A percentile compares a stretch with the other conserved stretches of the same genome.
Evolutionary conservation across 1,284 basidiomycete genomes (phyloP).

Genomic region (Paramarasmius palmivorus): DNA sequence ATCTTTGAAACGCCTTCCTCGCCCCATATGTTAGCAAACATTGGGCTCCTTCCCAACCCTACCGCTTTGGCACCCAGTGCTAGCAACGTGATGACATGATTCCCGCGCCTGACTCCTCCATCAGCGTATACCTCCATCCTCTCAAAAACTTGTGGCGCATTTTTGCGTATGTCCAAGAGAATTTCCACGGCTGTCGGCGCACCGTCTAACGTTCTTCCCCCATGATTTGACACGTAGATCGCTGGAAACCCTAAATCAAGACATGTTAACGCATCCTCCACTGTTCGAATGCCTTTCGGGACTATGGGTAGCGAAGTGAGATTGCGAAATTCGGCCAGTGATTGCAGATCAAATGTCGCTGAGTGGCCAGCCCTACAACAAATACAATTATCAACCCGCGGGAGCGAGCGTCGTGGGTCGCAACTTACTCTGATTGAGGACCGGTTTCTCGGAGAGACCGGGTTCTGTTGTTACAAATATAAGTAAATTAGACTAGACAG

Average conservation of each 20-base stretch:
- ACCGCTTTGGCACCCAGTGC: conserved; percentile 29
- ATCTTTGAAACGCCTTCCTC: conserved; percentile 26
- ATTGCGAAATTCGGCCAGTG: conserved; percentile 26
- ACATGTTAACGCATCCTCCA: conserved; percentile 32
- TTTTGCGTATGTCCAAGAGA: conserved; percentile 30
- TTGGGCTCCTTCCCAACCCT: conserved; percentile 27
- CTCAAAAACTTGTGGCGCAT: conserved; percentile 28
- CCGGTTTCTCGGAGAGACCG: conserved; percentile 8
- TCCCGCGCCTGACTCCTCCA: conserved; percentile 28
- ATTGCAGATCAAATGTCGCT: conserved; percentile 21
- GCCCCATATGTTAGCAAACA: conserved; percentile 30
- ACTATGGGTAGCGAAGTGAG: conserved; percentile 27
- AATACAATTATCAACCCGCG: not conserved
- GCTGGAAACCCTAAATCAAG: conserved; percentile 33
- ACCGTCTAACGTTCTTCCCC: conserved; percentile 36
- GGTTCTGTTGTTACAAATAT: no score
- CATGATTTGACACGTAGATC: conserved; percentile 35
- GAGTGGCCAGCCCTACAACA: conserved; percentile 21
- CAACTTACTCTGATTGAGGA: conserved; percentile 7
- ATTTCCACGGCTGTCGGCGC: conserved; percentile 32
- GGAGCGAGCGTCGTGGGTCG: not conserved
- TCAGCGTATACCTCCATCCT: conserved; percentile 31
- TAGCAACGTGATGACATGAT: conserved; percentile 25
- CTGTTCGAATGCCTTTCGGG: conserved; percentile 31
- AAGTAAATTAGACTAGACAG: no score